A percentile compares a stretch with the other conserved stretches of the same genome.
phyloP scores from a whole-genome alignment of 768 basidiomycete species.

The Arthromyces matolae region DNA sequence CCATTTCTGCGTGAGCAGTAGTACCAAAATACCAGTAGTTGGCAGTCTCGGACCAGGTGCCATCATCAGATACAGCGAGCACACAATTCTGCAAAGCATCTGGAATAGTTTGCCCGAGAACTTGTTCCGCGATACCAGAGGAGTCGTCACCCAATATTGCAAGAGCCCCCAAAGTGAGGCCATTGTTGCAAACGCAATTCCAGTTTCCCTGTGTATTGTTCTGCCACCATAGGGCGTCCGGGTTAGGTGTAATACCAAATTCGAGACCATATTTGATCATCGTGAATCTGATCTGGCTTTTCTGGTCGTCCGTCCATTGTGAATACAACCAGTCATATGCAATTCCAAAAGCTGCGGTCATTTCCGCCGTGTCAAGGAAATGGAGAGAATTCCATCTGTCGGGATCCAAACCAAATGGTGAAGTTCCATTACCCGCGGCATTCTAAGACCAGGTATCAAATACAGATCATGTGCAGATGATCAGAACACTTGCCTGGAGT shows the following conservation, averaged over 20 bases:
- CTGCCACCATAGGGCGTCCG: constrained; percentile 76
- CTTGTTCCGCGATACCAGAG: constrained; percentile 61
- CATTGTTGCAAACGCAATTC: constrained; percentile 96
- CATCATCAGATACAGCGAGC: constrained; percentile 58
- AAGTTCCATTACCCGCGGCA: constrained; percentile 67
- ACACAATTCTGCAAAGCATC: constrained; percentile 82
- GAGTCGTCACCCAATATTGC: constrained; percentile 85
- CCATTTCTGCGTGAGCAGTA: constrained; percentile 87
- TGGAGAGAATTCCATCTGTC: constrained; percentile 84
- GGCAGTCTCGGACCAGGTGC: constrained; percentile 90
- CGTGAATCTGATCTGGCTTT: constrained; percentile 58
- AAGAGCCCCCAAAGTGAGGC: constrained; percentile 83
- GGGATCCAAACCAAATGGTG: constrained; percentile 59
- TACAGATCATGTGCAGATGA: neutral
- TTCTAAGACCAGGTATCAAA: constrained; percentile 41
- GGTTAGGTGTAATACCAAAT: constrained; percentile 51
- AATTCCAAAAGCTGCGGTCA: constrained; percentile 83
- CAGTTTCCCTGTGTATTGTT: constrained; percentile 80
- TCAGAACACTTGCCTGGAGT: constrained; percentile 55
- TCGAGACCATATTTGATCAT: constrained; percentile 77
- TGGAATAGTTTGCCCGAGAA: constrained; percentile 65
- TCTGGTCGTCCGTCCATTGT: constrained; percentile 49
- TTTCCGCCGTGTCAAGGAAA: constrained; percentile 92
- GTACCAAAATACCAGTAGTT: constrained; percentile 97
- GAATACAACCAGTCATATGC: constrained; percentile 94